Conservation (phyloP, 2,329 filamentous ascomycete genomes). For the Colletotrichum sp. region DNA sequence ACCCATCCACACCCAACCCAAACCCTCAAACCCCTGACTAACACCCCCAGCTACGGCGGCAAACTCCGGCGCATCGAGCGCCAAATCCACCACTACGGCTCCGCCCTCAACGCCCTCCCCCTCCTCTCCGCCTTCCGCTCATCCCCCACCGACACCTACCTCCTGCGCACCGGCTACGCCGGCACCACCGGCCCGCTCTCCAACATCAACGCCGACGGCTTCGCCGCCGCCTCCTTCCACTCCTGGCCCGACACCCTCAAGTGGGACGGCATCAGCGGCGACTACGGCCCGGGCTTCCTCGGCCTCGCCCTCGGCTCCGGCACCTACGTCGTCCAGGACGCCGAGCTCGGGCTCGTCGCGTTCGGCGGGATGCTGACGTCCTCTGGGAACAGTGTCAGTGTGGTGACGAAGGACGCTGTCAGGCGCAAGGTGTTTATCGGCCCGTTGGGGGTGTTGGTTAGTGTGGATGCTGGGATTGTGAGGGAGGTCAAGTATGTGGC, state of each 20-base stretch:
- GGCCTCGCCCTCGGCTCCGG: constrained; percentile 55
- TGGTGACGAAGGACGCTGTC: constrained; percentile 50
- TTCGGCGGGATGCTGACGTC: constrained; percentile 50
- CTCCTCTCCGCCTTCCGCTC: constrained; percentile 56
- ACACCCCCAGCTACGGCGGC: constrained; percentile 40
- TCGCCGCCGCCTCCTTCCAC: constrained; percentile 60
- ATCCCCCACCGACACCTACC: constrained; percentile 49
- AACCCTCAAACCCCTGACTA: too few relatives aligned
- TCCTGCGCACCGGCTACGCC: constrained; percentile 59
- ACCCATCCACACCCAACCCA: neutral
- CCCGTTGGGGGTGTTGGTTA: constrained; percentile 44
- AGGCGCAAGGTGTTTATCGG: constrained; percentile 53
- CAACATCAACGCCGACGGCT: constrained; percentile 61
- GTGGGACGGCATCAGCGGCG: constrained; percentile 62
- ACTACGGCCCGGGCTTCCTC: constrained; percentile 61
- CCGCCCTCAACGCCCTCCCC: constrained; percentile 60
- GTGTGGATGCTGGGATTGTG: constrained; percentile 48
- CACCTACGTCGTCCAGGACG: constrained; percentile 52
- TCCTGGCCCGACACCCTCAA: constrained; percentile 59
- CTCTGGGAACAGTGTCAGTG: constrained; percentile 29
- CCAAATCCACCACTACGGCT: constrained; percentile 67
- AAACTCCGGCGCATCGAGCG: constrained; percentile 49
- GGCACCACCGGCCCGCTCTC: constrained; percentile 57
- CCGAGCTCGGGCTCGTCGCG: constrained; percentile 47
- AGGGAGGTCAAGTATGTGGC: constrained; percentile 37